Percentiles rank a stretch among this genome's conserved stretches.
These are phyloP conservation scores for Pharnaceum exiguum DNA, from an alignment of 148 eudicot genomes.

Conservation along the genomic window DNA sequence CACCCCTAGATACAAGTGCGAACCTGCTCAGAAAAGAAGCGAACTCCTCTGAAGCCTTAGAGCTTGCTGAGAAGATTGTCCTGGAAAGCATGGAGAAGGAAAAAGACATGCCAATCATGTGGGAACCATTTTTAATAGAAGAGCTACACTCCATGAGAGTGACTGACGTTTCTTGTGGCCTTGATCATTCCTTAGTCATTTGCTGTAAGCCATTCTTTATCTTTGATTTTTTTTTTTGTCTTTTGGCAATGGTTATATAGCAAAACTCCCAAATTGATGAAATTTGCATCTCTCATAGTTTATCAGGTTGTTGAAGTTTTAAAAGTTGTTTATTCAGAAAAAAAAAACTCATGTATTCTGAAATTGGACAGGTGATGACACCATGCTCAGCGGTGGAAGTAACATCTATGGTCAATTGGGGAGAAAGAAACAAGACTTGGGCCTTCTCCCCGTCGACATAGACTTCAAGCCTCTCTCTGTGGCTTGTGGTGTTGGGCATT, in stretches of 20 bases:
- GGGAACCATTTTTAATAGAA: slow-evolving; percentile 70
- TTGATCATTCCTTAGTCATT: slow-evolving; percentile 80
- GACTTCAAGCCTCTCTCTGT: slow-evolving; percentile 40
- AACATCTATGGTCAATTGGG: slow-evolving; percentile 83
- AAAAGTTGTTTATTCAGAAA: not conserved
- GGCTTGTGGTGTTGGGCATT: slow-evolving; percentile 88
- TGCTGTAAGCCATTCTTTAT: slow-evolving; percentile 51
- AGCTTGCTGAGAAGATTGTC: slow-evolving; percentile 68
- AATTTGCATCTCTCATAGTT: not conserved
- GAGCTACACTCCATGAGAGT: slow-evolving; percentile 47
- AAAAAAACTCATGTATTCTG: not conserved
- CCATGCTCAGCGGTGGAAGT: slow-evolving; percentile 80
- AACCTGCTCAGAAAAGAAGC: slow-evolving; percentile 18
- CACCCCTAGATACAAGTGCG: slow-evolving; percentile 56
- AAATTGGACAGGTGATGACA: slow-evolving; percentile 57
- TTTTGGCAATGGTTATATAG: not conserved
- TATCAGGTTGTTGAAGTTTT: not conserved
- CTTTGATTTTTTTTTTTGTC: no score
- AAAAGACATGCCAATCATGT: slow-evolving; percentile 83
- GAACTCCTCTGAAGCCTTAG: slow-evolving; percentile 35
- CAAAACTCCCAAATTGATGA: not conserved
- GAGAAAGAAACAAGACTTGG: slow-evolving; percentile 42
- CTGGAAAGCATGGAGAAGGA: slow-evolving; percentile 80
- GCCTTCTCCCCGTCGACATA: slow-evolving; percentile 58
- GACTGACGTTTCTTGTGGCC: slow-evolving; percentile 72